Percentiles rank a stretch among this genome's conserved stretches.
Evolutionary conservation across 1,284 basidiomycete species (phyloP).

Genomic region (Cutaneotrichosporon sp.): DNA sequence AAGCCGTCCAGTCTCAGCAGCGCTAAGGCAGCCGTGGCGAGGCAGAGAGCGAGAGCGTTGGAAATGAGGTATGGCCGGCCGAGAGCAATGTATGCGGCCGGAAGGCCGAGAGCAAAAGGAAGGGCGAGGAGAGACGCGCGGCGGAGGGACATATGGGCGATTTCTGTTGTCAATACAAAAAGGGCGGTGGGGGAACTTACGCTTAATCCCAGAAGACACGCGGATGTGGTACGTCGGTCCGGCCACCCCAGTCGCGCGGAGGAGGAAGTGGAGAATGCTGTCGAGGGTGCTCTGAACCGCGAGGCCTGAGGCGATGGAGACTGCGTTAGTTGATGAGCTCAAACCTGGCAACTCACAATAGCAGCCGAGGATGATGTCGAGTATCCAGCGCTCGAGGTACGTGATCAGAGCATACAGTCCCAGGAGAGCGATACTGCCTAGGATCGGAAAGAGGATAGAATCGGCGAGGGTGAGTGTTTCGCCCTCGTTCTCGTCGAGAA

Average conservation of each 20-base stretch:
- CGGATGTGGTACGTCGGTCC: slow-evolving; percentile 46
- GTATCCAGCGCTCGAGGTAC: slow-evolving; percentile 76
- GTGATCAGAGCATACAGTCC: slow-evolving; percentile 50
- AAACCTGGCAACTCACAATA: slow-evolving; percentile 35
- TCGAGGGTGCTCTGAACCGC: slow-evolving; percentile 49
- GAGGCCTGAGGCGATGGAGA: slow-evolving; percentile 47
- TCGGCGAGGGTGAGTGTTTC: slow-evolving; percentile 49
- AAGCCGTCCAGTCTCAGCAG: slow-evolving; percentile 88
- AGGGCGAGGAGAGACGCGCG: slow-evolving; percentile 62
- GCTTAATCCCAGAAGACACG: slow-evolving; percentile 44
- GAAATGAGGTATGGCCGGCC: slow-evolving; percentile 69
- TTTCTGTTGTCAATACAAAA: slow-evolving; percentile 34
- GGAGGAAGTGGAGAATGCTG: slow-evolving; percentile 31
- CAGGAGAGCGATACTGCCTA: slow-evolving; percentile 47
- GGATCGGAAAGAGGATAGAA: slow-evolving; percentile 46
- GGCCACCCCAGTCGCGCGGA: slow-evolving; percentile 28
- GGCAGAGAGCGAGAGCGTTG: slow-evolving; percentile 73
- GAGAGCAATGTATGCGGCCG: slow-evolving; percentile 65
- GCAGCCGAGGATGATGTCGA: slow-evolving; percentile 56
- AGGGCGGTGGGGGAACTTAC: slow-evolving; percentile 29
- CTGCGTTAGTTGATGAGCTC: slow-evolving; percentile 66
- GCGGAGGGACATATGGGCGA: slow-evolving; percentile 50
- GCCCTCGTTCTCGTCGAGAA: slow-evolving; percentile 40
- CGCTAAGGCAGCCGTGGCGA: slow-evolving; percentile 77
- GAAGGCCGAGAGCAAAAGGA: slow-evolving; percentile 65